Percentiles rank a stretch among this genome's conserved stretches.
Evolutionary conservation across 805 yeast genomes (phyloP).

Genomic region (Pichia paraexigua): DNA sequence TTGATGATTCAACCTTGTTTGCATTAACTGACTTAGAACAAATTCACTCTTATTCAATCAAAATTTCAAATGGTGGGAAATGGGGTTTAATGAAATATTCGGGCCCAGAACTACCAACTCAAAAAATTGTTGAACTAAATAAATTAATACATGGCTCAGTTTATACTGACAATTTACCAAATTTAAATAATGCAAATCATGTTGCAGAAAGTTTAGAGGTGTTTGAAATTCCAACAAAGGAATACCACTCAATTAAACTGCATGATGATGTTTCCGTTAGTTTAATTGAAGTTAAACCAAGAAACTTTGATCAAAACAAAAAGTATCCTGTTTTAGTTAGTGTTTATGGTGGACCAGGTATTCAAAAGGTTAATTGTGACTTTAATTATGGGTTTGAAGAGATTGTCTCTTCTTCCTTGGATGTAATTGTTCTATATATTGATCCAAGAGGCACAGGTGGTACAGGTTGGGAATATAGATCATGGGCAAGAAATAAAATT

Average conservation of each 20-base stretch:
- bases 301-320: constrained; percentile 34
- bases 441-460: constrained; percentile 86
- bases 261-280: constrained; percentile 36
- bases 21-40: constrained; percentile 27
- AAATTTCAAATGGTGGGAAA: constrained; percentile 50
- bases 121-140: constrained; percentile 31
- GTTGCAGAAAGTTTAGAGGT: constrained; percentile 17
- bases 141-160: constrained; percentile 9
- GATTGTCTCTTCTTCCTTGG: constrained; percentile 45
- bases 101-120: constrained; percentile 45
- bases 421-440: constrained; percentile 54
- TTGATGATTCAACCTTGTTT: constrained; percentile 22
- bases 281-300: constrained; percentile 57
- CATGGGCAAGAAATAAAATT: constrained; percentile 47
- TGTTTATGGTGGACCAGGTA: constrained; percentile 80
- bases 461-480: constrained; percentile 58
- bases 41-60: constrained; percentile 42
- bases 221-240: constrained; percentile 44
- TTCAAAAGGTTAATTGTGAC: constrained; percentile 44
- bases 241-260: constrained; percentile 26
- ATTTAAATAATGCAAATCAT: constrained; percentile 12
- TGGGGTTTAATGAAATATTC: constrained; percentile 38
- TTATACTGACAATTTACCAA: constrained; percentile 10
- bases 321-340: constrained; percentile 60
- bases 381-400: constrained; percentile 51